Conservation (phyloP, 2,329 filamentous ascomycete species). For the Exophiala mesophila region DNA sequence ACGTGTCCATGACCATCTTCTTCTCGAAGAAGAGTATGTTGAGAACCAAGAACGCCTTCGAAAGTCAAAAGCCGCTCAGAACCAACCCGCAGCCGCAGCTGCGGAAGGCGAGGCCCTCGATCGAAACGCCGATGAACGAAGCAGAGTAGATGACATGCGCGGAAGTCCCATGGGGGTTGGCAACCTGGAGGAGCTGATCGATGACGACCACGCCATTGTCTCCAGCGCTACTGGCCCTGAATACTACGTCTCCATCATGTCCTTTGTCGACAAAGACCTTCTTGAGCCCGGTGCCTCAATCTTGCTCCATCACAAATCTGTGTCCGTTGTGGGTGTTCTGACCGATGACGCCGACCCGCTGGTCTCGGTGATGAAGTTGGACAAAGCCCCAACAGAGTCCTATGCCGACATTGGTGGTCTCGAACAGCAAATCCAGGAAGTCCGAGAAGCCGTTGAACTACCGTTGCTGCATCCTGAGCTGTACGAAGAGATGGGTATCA, state of each 20-base stretch:
- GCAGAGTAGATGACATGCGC: conserved; percentile 95
- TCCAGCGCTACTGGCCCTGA: conserved; percentile 95
- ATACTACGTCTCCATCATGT: conserved; percentile 99
- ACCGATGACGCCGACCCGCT: conserved; percentile 94
- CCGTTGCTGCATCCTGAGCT: conserved; percentile 92
- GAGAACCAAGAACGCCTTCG: conserved; percentile 96
- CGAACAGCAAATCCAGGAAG: conserved; percentile 93
- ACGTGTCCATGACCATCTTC: conserved; percentile 91
- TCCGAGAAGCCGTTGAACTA: conserved; percentile 92
- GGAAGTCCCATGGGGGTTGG: conserved; percentile 98
- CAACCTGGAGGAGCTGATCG: conserved; percentile 96
- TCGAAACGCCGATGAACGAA: conserved; percentile 87
- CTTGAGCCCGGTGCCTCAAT: conserved; percentile 95
- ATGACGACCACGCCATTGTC: conserved; percentile 98
- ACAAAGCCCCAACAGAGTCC: conserved; percentile 96
- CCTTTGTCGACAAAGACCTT: conserved; percentile 97
- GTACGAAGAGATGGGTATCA: conserved; percentile 99
- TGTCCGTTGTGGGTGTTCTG: conserved; percentile 93
- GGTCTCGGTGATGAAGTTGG: conserved; percentile 98
- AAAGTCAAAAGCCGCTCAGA: conserved; percentile 77
- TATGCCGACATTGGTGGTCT: conserved; percentile 98
- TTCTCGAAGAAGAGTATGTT: conserved; percentile 97
- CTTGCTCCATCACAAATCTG: conserved; percentile 92
- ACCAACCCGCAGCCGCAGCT: conserved; percentile 52
- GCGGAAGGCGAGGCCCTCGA: conserved; percentile 74